Percentiles rank a stretch among this genome's conserved stretches.
Evolutionary conservation across 1,139 yeast species (phyloP).

Genomic region (Hansenula lynferdii): DNA sequence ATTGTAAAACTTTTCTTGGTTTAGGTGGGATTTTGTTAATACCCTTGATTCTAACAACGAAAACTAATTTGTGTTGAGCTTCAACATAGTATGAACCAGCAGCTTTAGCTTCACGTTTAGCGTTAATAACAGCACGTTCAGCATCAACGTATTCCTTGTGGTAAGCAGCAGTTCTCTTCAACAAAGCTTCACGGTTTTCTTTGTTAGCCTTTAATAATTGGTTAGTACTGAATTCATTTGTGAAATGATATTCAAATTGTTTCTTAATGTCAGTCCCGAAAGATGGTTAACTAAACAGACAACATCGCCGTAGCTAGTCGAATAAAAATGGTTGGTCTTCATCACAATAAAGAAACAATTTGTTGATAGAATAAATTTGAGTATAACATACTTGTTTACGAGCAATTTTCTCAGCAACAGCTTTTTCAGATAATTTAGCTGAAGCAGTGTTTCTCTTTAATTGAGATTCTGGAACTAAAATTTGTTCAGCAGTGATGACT

Average conservation of each 20-base stretch:
- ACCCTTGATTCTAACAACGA: constrained; percentile 99
- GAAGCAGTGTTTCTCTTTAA: constrained; percentile 92
- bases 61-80: constrained; percentile 95
- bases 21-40: constrained; percentile 99
- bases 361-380: too few relatives aligned
- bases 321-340: constrained; percentile 52
- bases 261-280: constrained; percentile 99
- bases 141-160: constrained; percentile 94
- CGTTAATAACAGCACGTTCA: constrained; percentile 87
- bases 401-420: constrained; percentile 82
- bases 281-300: constrained; percentile 97
- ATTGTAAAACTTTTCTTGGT: constrained; percentile 99
- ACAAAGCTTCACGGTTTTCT: constrained; percentile 93
- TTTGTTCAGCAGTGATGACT: constrained; percentile 31
- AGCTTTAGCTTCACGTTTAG: constrained; percentile 97
- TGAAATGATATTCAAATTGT: too few relatives aligned
- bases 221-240: too few relatives aligned
- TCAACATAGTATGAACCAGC: constrained; percentile 95
- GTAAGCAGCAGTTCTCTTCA: constrained; percentile 98
- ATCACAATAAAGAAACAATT: constrained; percentile 45
- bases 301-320: constrained; percentile 89
- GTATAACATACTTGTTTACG: constrained; percentile 86
- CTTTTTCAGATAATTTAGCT: constrained; percentile 81
- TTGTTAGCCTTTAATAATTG: constrained; percentile 58
- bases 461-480: constrained; percentile 83